These are phyloP conservation scores for Amaranthus palmeri DNA, from an alignment of 148 eudicot genomes.

Conservation along the genomic window DNA sequence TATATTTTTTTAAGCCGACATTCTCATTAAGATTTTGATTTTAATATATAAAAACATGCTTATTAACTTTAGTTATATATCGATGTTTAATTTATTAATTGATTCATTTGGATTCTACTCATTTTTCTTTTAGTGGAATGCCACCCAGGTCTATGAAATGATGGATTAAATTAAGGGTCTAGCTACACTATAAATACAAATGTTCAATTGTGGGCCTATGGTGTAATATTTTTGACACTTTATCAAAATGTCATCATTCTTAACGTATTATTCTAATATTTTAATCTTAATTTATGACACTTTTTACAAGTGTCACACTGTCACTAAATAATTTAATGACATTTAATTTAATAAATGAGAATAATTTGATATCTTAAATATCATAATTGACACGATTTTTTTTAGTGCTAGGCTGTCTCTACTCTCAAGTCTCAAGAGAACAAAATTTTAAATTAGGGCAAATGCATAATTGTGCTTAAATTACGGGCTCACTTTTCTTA, in stretches of 20 bases:
- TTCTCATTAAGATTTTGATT: not conserved
- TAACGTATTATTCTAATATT: no score
- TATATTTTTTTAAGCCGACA: not conserved
- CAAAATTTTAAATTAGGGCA: not conserved
- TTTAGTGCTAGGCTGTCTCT: no score
- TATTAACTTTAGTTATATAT: not conserved
- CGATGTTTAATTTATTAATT: not conserved
- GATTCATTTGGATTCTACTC: slow-evolving; percentile 12
- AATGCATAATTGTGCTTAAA: slow-evolving; percentile 2
- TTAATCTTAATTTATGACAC: no score
- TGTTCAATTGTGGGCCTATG: no score
- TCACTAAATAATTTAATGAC: no score
- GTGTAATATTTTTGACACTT: no score
- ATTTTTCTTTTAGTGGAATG: slow-evolving; percentile 16
- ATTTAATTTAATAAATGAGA: no score
- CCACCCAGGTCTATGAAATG: slow-evolving; percentile 9
- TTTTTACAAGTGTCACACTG: no score
- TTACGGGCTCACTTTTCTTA: not conserved
- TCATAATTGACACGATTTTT: no score
- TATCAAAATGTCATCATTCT: no score
- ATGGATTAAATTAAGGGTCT: not conserved
- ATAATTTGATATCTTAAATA: no score
- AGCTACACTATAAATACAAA: no score
- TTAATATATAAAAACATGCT: not conserved
- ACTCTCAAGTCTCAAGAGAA: not conserved